Percentiles rank a stretch among this genome's conserved stretches.
Conservation (phyloP, 805 yeast species). For the Myxozyma monticola region DNA sequence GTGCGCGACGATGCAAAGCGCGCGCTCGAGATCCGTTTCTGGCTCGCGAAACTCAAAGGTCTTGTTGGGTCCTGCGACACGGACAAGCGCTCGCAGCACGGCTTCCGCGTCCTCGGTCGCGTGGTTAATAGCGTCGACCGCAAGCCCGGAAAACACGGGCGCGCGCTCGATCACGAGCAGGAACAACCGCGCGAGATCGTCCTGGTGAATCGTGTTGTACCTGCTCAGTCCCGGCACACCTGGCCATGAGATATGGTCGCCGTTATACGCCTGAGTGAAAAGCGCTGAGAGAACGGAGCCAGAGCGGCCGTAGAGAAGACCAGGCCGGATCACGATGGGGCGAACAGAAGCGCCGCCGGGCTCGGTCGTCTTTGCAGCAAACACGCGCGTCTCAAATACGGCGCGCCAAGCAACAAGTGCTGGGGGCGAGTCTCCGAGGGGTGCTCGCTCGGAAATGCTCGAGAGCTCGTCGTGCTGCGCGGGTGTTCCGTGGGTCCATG, state of each 20-base stretch:
- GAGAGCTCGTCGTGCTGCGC: slow-evolving; percentile 4
- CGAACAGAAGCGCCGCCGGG: slow-evolving; percentile 9
- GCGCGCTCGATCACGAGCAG: slow-evolving; percentile 14
- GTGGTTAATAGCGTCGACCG: slow-evolving; percentile 16
- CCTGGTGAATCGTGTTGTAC: slow-evolving; percentile 16
- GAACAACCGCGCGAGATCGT: slow-evolving; percentile 13
- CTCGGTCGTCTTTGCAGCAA: slow-evolving; percentile 6
- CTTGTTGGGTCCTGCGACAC: slow-evolving; percentile 11
- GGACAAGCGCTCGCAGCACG: slow-evolving; percentile 12
- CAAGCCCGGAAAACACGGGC: slow-evolving; percentile 13
- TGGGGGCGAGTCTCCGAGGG: slow-evolving; percentile 10
- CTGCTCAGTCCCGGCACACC: slow-evolving; percentile 12
- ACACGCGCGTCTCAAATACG: slow-evolving; percentile 11
- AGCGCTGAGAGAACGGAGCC: slow-evolving; percentile 8
- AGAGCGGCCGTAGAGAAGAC: slow-evolving; percentile 19
- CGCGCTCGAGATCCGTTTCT: slow-evolving; percentile 9
- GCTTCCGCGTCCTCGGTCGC: slow-evolving; percentile 11
- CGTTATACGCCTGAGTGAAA: slow-evolving; percentile 8
- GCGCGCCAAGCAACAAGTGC: slow-evolving; percentile 19
- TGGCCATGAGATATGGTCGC: slow-evolving; percentile 17
- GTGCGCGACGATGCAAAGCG: slow-evolving; percentile 8
- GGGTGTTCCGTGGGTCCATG: slow-evolving; percentile 20
- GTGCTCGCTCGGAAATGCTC: slow-evolving; percentile 15
- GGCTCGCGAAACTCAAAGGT: slow-evolving; percentile 10
- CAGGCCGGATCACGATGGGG: slow-evolving; percentile 18